Evolutionary conservation across 169 alveolate genomes (phyloP).

Genomic region (Babesia bigemina): DNA sequence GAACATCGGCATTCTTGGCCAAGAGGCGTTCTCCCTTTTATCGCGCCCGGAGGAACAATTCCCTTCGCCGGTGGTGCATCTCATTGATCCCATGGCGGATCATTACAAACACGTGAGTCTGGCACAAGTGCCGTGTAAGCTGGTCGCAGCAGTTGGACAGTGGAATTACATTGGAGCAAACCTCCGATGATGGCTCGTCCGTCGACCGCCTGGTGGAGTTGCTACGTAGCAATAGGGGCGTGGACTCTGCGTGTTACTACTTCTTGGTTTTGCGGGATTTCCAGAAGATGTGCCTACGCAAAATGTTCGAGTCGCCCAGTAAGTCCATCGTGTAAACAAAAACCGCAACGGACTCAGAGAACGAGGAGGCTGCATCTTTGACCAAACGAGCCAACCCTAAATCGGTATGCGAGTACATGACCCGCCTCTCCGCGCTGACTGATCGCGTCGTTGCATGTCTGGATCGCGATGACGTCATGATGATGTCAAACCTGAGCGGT

Average conservation of each 20-base stretch:
- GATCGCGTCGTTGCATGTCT: constrained; percentile 1
- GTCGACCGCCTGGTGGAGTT: not conserved
- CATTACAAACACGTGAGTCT: constrained; percentile 5
- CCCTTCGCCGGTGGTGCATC: constrained; percentile 1
- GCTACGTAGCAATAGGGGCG: not conserved
- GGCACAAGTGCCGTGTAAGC: not conserved
- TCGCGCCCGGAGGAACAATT: not conserved
- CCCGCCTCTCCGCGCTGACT: not conserved
- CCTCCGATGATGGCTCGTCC: constrained; percentile 1
- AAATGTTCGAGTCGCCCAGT: constrained; percentile 7
- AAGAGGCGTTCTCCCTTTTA: constrained; percentile 1
- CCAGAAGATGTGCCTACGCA: constrained; percentile 13
- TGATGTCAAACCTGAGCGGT: constrained; percentile 26
- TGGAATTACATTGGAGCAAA: not conserved
- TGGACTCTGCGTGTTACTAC: not conserved
- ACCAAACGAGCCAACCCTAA: constrained; percentile 17
- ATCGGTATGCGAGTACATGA: not conserved
- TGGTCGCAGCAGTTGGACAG: not conserved
- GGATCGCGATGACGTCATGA: constrained; percentile 13
- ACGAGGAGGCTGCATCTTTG: not conserved
- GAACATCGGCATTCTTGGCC: constrained; percentile 1
- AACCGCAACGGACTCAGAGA: not conserved
- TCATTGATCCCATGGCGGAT: constrained; percentile 22
- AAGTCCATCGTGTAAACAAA: not conserved
- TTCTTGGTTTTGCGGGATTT: constrained; percentile 31